These are phyloP conservation scores for Skeletonema tropicum DNA, from an alignment of 108 stramenopile species.

Conservation along the genomic window DNA sequence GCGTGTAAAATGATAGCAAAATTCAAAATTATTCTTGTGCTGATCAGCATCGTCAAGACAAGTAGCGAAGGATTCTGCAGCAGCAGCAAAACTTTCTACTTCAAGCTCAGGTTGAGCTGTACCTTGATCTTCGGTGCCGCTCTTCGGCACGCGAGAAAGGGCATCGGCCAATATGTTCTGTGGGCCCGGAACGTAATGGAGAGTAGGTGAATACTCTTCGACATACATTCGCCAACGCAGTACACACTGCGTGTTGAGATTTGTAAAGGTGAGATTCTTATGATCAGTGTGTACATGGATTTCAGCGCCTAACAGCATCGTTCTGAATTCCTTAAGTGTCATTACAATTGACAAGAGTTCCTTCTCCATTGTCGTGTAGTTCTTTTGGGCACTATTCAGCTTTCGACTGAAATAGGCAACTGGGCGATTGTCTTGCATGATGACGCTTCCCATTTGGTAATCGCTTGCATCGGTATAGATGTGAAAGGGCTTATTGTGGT, in stretches of 20 bases:
- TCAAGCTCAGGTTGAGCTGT: too few species aligned
- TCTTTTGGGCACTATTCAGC: slow-evolving; percentile 20
- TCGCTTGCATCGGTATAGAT: slow-evolving; percentile 50
- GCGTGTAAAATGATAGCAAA: background rate
- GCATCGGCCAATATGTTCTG: too few species aligned
- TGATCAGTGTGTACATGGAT: too few species aligned
- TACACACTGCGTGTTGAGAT: slow-evolving; percentile 47
- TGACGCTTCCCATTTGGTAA: slow-evolving; percentile 26
- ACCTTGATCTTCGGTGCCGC: too few species aligned
- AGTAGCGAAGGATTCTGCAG: too few species aligned
- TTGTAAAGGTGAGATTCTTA: too few species aligned
- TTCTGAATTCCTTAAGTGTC: too few species aligned
- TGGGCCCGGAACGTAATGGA: slow-evolving; percentile 37
- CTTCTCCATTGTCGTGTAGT: slow-evolving; percentile 32
- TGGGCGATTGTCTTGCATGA: slow-evolving; percentile 22
- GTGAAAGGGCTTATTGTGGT: slow-evolving; percentile 41
- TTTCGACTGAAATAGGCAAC: slow-evolving; percentile 33
- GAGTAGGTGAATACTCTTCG: slow-evolving; percentile 43
- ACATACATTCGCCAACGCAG: slow-evolving; percentile 43
- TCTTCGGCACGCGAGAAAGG: too few species aligned
- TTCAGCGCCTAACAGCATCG: too few species aligned
- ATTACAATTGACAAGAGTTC: slow-evolving; percentile 6
- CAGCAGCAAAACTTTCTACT: too few species aligned
- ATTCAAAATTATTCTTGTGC: too few species aligned
- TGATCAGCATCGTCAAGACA: too few species aligned